These are phyloP conservation scores for Melanogaster broomeanus DNA, from an alignment of 768 basidiomycete genomes.

Conservation along the genomic window DNA sequence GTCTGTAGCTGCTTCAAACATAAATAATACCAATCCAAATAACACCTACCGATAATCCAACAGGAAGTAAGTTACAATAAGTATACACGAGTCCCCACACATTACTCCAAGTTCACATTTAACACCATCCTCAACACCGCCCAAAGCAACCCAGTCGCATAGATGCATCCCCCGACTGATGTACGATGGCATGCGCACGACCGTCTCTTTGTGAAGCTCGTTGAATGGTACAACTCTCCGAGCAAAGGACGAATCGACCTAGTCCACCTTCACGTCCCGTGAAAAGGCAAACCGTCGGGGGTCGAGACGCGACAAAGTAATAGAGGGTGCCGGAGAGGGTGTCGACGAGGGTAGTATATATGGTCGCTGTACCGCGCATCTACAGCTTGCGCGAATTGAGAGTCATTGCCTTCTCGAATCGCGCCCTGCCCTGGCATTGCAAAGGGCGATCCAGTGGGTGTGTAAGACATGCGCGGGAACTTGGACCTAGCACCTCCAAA, in stretches of 20 bases:
- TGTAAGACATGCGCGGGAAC: constrained; percentile 18
- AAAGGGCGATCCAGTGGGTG: constrained; percentile 15
- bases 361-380: neutral
- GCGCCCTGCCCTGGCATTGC: constrained; percentile 1
- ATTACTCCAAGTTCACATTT: no score
- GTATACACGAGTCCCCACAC: no score
- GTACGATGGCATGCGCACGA: constrained; percentile 23
- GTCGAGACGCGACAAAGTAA: constrained; percentile 21
- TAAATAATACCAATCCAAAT: no score
- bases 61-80: no score
- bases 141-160: constrained; percentile 28
- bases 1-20: no score
- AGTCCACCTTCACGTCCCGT: constrained; percentile 20
- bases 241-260: constrained; percentile 23
- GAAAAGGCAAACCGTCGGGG: constrained; percentile 27
- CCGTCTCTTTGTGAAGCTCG: constrained; percentile 25
- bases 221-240: constrained; percentile 20
- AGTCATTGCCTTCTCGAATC: constrained; percentile 23
- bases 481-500: constrained; percentile 12
- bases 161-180: constrained; percentile 17
- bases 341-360: constrained; percentile 26
- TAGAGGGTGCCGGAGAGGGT: constrained; percentile 22
- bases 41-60: no score
- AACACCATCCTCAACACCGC: no score
- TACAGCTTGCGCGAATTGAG: neutral